Evolutionary conservation across 192 early-diverging fungal genomes (phyloP), one percentile per base, ranked within the genome.

Genomic region (Backusella morwellensis): DNA sequence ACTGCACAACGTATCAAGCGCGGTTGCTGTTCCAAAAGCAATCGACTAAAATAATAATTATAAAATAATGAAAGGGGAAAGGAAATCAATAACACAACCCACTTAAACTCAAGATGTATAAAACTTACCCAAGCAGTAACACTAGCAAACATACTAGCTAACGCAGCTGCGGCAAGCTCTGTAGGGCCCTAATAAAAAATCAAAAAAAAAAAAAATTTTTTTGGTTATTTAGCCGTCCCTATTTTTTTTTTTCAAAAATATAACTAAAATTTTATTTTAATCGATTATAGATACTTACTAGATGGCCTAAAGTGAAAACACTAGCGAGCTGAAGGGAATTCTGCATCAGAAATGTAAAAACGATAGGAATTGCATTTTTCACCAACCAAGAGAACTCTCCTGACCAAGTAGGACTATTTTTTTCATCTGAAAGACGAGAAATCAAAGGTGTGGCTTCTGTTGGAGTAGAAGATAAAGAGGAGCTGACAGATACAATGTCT

Each of bases 1-100:
- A 5, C 91, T 90, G 74, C 91, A 93, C 21, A 93, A 81, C 0
- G 93, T 95, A 75, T 95, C 94, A 15, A 95, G 83, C 0, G 93
- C 93, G 1, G 92, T 88, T 4, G 90, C 85, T 29, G 91, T 85
- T 12, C 94, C 94, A 35, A 93, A 86, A 6, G 86, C 86, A 41
- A 93, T 85, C 0, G 56, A 63, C 56, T 50, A 50, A 50, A n/a
- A n/a, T n/a, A 50, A 50, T 4, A 3, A 44, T 44, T 17, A 44
- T 17, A 44, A 44, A 44, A 44, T 9, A 40, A 40, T 40, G 38
- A 40, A 32, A 32, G 2, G 42, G 42, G 42, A 17, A 44, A 17
- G 7, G 38, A 8, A 44, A 44, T 44, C 42, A 44, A 17, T 44
- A 44, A 44, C 12, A 44, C 42, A 44, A 17, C 0, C 1, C 19